Evolutionary conservation across 169 alveolate genomes (phyloP).

Genomic region (Eimeria sp.): DNA sequence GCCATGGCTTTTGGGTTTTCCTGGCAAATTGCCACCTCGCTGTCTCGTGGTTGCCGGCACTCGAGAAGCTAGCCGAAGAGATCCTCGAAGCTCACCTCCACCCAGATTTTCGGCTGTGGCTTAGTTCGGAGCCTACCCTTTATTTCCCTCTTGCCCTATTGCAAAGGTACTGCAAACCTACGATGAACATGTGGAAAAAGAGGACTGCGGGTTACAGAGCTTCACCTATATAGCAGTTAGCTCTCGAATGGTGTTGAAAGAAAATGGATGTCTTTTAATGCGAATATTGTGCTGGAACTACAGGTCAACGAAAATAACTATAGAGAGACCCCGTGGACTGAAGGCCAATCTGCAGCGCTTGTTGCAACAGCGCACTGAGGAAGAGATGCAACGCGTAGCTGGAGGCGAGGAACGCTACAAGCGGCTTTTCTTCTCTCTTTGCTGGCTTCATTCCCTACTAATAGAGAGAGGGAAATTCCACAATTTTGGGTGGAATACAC

Average conservation of each 20-base stretch:
- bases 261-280: neutral
- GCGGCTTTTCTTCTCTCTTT: slow-evolving; percentile 96
- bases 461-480: slow-evolving; percentile 98
- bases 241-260: neutral
- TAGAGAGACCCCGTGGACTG: slow-evolving; percentile 97
- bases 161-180: slow-evolving; percentile 88
- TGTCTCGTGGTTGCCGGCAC: slow-evolving; percentile 93
- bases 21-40: slow-evolving; percentile 97
- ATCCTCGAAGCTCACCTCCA: slow-evolving; percentile 90
- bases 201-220: neutral
- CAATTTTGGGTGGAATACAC: slow-evolving; percentile 99
- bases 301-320: slow-evolving; percentile 95
- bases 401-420: slow-evolving; percentile 94
- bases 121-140: slow-evolving; percentile 96
- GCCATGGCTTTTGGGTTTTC: slow-evolving; percentile 97
- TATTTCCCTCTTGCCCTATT: slow-evolving; percentile 97
- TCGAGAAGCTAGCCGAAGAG: slow-evolving; percentile 90
- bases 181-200: neutral
- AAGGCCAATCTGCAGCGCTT: slow-evolving; percentile 95
- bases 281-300: neutral
- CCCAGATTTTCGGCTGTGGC: slow-evolving; percentile 97
- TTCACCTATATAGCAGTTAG: neutral
- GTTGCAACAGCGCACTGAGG: slow-evolving; percentile 92
- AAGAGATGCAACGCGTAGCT: slow-evolving; percentile 93
- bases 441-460: slow-evolving; percentile 99